phyloP scores from a whole-genome alignment of 169 alveolate genomes.

The Plasmodium falciparum region DNA sequence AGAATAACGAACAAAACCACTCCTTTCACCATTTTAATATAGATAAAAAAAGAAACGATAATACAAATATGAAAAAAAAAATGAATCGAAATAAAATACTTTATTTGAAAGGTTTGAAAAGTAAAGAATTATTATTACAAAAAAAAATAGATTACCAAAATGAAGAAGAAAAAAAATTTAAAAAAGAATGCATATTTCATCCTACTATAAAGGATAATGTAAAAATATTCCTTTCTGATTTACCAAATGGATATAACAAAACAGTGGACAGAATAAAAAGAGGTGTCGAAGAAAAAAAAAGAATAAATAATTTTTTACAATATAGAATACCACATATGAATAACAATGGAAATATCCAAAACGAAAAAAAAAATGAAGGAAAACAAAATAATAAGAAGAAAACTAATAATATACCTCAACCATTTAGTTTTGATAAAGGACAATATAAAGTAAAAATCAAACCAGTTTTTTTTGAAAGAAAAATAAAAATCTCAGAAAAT shows the following conservation, averaged over 20 bases:
- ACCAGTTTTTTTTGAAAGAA: conserved; percentile 70
- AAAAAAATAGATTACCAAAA: conserved; percentile 31
- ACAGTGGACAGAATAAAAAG: conserved; percentile 61
- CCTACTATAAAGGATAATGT: conserved; percentile 59
- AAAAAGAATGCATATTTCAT: conserved; percentile 51
- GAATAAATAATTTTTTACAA: conserved; percentile 35
- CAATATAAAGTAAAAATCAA: conserved; percentile 66
- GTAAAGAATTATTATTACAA: conserved; percentile 24
- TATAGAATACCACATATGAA: conserved; percentile 24
- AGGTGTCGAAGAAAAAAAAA: conserved; percentile 71
- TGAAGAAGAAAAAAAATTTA: conserved; percentile 26
- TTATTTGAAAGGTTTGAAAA: conserved; percentile 61
- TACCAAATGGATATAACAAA: conserved; percentile 53
- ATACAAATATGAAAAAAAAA: background rate
- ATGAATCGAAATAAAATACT: conserved; percentile 34
- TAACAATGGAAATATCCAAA: background rate
- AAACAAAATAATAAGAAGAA: background rate
- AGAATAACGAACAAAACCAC: background rate
- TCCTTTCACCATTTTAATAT: background rate
- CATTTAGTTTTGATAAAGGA: conserved; percentile 74
- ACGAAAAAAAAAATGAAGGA: background rate
- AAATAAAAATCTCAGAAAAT: conserved; percentile 65
- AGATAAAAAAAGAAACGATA: background rate
- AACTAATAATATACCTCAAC: background rate
- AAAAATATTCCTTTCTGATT: conserved; percentile 44